Base-by-base conservation (phyloP, 495 filamentous ascomycete species). In the Penicillium crystallinum region DNA sequence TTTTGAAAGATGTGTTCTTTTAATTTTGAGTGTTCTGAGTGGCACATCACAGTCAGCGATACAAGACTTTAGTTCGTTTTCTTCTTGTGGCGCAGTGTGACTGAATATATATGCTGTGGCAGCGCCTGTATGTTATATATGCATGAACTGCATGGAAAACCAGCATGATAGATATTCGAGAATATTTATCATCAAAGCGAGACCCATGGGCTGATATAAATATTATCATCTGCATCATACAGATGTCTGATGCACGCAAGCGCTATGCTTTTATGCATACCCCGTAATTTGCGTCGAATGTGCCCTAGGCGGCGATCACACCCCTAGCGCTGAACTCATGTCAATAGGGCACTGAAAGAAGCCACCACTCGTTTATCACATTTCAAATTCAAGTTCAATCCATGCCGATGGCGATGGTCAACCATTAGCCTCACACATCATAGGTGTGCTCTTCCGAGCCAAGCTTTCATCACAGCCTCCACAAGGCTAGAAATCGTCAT, bases 21-120 rank as follows among this genome's bases (percentile, higher is more conserved):
- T n/a, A n/a, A n/a, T n/a, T n/a, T n/a, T n/a, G 30, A 75, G 69
- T 2, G 66, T 63, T 4, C 25, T 29, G 25, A 29, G 4, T 4
- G 43, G 2, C 58, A 61, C 4, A 70, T 47, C 1, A 29, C 25
- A 29, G n/a, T n/a, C n/a, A n/a, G n/a, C n/a, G n/a, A n/a, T n/a
- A n/a, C n/a, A n/a, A n/a, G n/a, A n/a, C n/a, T n/a, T n/a, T n/a
- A n/a, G n/a, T n/a, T n/a, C n/a, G n/a, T n/a, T n/a, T n/a, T n/a
- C n/a, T n/a, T n/a, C n/a, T n/a, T n/a, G n/a, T n/a, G n/a, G n/a
- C n/a, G n/a, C n/a, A n/a, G n/a, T n/a, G n/a, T n/a, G n/a, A n/a
- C n/a, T n/a, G n/a, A n/a, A n/a, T n/a, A n/a, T n/a, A n/a, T n/a
- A n/a, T n/a, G n/a, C n/a, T n/a, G n/a, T n/a, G n/a, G n/a, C n/a